A percentile compares a stretch with the other conserved stretches of the same genome.
Conservation (phyloP, 257 asterid species). For the Vinca minor region DNA sequence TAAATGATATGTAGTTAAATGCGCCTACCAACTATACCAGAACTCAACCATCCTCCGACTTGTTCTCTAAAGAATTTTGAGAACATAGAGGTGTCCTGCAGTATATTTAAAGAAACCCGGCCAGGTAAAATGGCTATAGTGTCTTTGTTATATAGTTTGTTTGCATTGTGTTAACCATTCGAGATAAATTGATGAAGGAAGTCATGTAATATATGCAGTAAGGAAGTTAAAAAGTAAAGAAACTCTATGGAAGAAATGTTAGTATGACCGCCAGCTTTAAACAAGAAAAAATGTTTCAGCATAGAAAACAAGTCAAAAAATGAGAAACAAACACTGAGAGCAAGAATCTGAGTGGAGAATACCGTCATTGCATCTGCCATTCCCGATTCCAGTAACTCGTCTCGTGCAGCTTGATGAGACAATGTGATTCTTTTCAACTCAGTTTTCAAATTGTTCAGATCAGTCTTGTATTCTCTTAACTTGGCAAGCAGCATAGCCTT, state of each 20-base stretch:
- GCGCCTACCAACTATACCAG: background rate
- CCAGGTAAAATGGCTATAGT: background rate
- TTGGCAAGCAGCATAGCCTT: constrained; percentile 69
- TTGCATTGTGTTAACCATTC: background rate
- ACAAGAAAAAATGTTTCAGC: background rate
- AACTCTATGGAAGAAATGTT: background rate
- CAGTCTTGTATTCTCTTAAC: constrained; percentile 71
- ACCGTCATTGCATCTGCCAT: constrained; percentile 57
- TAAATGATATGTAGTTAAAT: background rate
- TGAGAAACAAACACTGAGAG: background rate
- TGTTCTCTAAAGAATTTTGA: background rate
- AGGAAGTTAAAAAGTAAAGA: background rate
- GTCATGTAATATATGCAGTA: background rate
- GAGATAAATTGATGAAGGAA: background rate
- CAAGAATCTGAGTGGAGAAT: constrained; percentile 9
- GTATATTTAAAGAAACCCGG: background rate
- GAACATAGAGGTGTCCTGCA: background rate
- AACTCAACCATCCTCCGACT: background rate
- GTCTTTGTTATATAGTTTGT: background rate
- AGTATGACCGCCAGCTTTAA: background rate
- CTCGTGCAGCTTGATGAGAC: constrained; percentile 50
- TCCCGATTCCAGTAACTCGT: constrained; percentile 68
- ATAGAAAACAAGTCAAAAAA: background rate
- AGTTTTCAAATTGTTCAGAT: constrained; percentile 64
- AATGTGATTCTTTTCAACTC: constrained; percentile 69